Percentiles rank a stretch among this genome's conserved stretches.
phyloP scores from a whole-genome alignment of 305 asterid species.

The Petunia hybrid region DNA sequence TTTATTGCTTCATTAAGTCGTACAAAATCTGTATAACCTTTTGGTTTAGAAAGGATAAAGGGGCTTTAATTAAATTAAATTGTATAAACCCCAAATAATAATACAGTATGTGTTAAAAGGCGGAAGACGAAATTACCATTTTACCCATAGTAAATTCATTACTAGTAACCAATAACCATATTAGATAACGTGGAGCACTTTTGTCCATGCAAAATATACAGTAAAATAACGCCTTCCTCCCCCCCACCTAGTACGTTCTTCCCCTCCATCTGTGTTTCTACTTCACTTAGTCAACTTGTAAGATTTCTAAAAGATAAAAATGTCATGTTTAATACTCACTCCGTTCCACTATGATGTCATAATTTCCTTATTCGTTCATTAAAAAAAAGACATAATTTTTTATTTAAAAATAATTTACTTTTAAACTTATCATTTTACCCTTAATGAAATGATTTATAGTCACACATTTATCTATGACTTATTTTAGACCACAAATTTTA shows the following conservation, averaged over 20 bases:
- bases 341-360: no score
- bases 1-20: conserved; percentile 2
- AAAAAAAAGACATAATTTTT: no score
- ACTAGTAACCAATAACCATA: not conserved
- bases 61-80: not conserved
- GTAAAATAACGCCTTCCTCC: not conserved
- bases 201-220: conserved; percentile 54
- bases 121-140: conserved; percentile 30
- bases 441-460: no score
- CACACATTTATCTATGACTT: no score
- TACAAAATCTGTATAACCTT: not conserved
- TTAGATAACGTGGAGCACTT: conserved; percentile 60
- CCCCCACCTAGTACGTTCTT: not conserved
- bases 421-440: no score
- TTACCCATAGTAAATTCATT: conserved; percentile 26
- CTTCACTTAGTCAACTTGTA: not conserved
- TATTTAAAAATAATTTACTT: no score
- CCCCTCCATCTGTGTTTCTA: not conserved
- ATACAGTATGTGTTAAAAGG: not conserved
- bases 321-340: no score
- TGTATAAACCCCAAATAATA: not conserved
- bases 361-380: no score
- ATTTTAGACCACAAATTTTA: no score
- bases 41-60: conserved; percentile 1
- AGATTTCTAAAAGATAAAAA: no score